Percentiles rank a stretch among this genome's conserved stretches.
phyloP scores from a whole-genome alignment of 176 grass and related monocot genomes.

The Carex pumila region DNA sequence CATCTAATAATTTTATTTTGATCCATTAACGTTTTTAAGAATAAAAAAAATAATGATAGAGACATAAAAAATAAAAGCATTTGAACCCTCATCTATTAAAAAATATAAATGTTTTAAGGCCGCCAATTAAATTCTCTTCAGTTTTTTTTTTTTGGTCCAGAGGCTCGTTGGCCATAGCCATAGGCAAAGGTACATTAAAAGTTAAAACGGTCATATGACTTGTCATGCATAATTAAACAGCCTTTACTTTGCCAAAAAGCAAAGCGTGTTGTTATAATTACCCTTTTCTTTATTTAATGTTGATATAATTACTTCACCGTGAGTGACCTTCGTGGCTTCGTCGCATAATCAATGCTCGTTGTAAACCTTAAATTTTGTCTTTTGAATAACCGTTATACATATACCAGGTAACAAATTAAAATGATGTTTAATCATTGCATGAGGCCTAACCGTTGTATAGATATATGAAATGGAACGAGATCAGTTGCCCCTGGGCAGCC shows the following conservation, averaged over 20 bases:
- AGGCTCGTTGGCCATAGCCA: neutral
- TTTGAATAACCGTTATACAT: neutral
- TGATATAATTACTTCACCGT: neutral
- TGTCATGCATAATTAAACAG: neutral
- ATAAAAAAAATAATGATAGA: no score
- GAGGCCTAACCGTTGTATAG: neutral
- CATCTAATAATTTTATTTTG: no score
- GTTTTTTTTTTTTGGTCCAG: neutral
- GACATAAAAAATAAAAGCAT: no score
- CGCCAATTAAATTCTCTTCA: no score
- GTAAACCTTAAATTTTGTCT: neutral
- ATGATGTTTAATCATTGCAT: neutral
- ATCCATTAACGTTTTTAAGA: no score
- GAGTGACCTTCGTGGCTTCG: no score
- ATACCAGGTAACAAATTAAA: neutral
- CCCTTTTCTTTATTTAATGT: neutral
- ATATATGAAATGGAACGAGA: neutral
- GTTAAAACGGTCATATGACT: neutral
- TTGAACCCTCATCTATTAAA: no score
- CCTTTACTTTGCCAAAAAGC: conserved; percentile 10
- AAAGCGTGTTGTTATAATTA: conserved; percentile 2
- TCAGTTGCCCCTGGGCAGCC: no score
- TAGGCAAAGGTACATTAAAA: neutral
- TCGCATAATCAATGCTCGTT: neutral
- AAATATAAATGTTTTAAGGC: no score